These are phyloP conservation scores for Salinomyces thailandicus DNA, from an alignment of 2,329 filamentous ascomycete species.

Conservation along the genomic window DNA sequence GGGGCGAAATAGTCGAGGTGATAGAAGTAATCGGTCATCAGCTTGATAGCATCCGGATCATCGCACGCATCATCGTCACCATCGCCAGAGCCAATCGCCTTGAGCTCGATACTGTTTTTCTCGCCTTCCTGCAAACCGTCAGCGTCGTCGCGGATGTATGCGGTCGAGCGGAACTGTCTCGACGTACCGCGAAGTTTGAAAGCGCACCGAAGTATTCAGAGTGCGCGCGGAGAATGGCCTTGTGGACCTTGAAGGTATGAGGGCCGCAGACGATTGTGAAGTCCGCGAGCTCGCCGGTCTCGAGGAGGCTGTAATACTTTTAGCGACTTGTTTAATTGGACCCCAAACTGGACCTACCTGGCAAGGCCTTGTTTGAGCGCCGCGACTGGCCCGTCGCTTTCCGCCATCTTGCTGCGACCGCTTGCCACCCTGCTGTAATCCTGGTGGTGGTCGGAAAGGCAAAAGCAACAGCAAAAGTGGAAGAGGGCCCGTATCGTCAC, in stretches of 20 bases:
- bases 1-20: conserved; percentile 14
- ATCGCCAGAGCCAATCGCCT: conserved; percentile 7
- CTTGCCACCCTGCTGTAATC: background rate
- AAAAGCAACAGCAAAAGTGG: background rate
- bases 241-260: conserved; percentile 33
- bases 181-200: conserved; percentile 7
- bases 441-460: background rate
- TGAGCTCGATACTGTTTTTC: conserved; percentile 11
- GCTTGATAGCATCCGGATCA: conserved; percentile 16
- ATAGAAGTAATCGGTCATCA: conserved; percentile 23
- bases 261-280: conserved; percentile 32
- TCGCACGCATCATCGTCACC: conserved; percentile 12
- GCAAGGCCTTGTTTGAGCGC: conserved; percentile 1
- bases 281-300: conserved; percentile 26
- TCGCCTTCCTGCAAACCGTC: conserved; percentile 8
- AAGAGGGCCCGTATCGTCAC: background rate
- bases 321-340: background rate
- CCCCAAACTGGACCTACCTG: background rate
- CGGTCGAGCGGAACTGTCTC: background rate
- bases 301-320: conserved; percentile 4
- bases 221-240: conserved; percentile 31
- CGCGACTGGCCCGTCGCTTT: conserved; percentile 1
- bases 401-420: background rate
- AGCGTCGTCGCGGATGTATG: too few relatives aligned
- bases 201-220: conserved; percentile 26